Evolutionary conservation across 148 eudicot genomes (phyloP).

Genomic region (Nyssa sinensis): DNA sequence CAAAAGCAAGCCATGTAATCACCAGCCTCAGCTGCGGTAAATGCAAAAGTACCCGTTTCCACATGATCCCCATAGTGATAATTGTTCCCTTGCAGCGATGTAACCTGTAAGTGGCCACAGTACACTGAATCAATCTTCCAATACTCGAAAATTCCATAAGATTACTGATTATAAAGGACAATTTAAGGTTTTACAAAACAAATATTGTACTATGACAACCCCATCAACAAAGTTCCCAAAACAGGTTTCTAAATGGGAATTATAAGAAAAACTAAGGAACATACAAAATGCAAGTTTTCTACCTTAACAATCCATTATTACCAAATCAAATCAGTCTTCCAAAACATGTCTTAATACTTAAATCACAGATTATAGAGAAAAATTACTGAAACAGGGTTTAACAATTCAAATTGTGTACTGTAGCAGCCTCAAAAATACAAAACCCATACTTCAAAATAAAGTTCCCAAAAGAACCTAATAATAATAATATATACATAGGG

Average conservation of each 20-base stretch:
- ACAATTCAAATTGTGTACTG: not conserved
- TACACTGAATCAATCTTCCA: not conserved
- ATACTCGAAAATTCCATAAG: too few relatives aligned
- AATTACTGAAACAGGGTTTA: not conserved
- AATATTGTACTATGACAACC: not conserved
- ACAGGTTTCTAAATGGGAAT: not conserved
- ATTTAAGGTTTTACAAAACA: not conserved
- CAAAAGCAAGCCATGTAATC: constrained; percentile 74
- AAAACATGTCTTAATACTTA: not conserved
- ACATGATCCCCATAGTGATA: constrained; percentile 52
- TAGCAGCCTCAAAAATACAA: not conserved
- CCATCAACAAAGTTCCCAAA: not conserved
- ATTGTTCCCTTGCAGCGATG: constrained; percentile 52
- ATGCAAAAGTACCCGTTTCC: constrained; percentile 57
- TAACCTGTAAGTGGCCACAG: constrained; percentile 35
- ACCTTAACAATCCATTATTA: not conserved
- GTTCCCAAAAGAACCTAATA: too few relatives aligned
- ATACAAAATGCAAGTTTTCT: not conserved
- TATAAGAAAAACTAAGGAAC: not conserved
- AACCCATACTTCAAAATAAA: too few relatives aligned
- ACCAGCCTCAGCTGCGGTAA: constrained; percentile 58
- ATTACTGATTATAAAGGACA: not conserved
- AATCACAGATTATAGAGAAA: not conserved
- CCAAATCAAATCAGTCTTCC: not conserved
- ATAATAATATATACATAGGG: too few relatives aligned